Percentiles rank a stretch among this genome's conserved stretches.
Conservation (phyloP, 306 rosid genomes). For the Dryas octopetala region DNA sequence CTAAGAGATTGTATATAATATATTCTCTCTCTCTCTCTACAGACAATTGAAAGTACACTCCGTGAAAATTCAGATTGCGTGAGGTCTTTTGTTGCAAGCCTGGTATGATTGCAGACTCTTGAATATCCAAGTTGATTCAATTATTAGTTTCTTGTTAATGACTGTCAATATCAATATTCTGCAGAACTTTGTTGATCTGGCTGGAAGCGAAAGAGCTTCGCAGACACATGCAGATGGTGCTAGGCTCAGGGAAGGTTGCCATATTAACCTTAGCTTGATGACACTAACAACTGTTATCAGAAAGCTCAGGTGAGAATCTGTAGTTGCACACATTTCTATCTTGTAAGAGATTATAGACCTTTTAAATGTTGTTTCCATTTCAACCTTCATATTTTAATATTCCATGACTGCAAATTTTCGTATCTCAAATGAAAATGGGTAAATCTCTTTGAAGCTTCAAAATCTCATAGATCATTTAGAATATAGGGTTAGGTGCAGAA, state of each 20-base stretch:
- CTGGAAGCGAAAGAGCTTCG: constrained; percentile 99
- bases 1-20: constrained; percentile 4
- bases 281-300: constrained; percentile 99
- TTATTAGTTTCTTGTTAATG: constrained; percentile 5
- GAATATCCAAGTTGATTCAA: constrained; percentile 7
- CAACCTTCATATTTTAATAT: neutral
- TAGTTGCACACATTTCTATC: neutral
- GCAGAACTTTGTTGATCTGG: constrained; percentile 97
- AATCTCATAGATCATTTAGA: no score
- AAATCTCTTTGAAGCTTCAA: no score
- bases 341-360: neutral
- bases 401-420: neutral
- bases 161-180: constrained; percentile 15
- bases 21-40: constrained; percentile 17
- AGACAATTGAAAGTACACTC: constrained; percentile 91
- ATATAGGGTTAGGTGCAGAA: no score
- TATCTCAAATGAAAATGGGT: no score
- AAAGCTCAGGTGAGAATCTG: constrained; percentile 79
- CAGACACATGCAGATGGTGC: constrained; percentile 97
- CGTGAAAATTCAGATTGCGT: constrained; percentile 85
- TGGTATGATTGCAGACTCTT: constrained; percentile 51
- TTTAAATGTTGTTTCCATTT: neutral
- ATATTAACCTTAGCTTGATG: constrained; percentile 98
- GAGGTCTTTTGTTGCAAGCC: constrained; percentile 88
- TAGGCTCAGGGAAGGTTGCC: constrained; percentile 99